Conservation (phyloP, 257 asterid genomes). For the Perilla frutescens region DNA sequence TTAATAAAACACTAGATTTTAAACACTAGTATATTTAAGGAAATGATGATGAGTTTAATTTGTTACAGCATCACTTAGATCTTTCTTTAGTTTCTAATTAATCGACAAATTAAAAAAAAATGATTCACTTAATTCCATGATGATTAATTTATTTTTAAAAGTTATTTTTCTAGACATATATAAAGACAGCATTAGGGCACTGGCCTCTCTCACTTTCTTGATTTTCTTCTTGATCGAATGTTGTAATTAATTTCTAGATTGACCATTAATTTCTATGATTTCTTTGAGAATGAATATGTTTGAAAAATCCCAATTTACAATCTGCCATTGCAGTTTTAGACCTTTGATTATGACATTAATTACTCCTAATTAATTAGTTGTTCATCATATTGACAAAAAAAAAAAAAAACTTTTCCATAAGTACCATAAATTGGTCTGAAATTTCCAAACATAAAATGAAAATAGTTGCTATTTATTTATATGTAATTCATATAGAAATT, state of each 20-base stretch:
- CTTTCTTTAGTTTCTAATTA: neutral
- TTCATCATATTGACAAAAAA: neutral
- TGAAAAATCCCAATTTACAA: neutral
- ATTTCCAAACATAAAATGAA: too few relatives aligned
- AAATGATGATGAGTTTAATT: too few relatives aligned
- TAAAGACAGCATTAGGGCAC: neutral
- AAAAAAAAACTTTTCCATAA: neutral
- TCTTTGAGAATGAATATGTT: neutral
- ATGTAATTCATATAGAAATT: neutral
- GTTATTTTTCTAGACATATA: neutral
- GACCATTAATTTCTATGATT: slow-evolving; percentile 21
- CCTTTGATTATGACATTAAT: neutral
- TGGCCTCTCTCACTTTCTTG: neutral
- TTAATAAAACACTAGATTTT: too few relatives aligned
- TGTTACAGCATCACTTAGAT: too few relatives aligned
- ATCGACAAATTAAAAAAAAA: neutral
- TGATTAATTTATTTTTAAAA: neutral
- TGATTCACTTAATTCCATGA: neutral
- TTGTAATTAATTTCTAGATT: neutral
- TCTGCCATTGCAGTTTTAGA: neutral
- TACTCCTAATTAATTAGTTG: neutral
- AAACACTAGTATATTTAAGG: too few relatives aligned
- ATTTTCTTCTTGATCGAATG: neutral
- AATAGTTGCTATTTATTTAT: too few relatives aligned
- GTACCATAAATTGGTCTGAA: too few relatives aligned